These are phyloP conservation scores for Pontederia crassipes DNA, from an alignment of 176 grass and related monocot species.

Conservation along the genomic window DNA sequence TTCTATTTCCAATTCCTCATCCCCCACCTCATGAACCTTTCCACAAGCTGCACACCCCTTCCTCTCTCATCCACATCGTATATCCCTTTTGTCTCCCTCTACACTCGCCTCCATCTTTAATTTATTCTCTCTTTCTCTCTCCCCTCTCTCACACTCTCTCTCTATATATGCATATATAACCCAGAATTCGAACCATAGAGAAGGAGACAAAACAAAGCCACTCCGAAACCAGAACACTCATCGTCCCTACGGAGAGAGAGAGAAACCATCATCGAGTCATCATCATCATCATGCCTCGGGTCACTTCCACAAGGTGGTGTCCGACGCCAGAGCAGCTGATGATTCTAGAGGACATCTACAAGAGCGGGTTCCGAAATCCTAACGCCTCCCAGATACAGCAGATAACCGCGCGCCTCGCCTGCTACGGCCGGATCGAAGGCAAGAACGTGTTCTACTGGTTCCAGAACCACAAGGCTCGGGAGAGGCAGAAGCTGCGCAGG, in stretches of 20 bases:
- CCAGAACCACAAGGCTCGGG: constrained; percentile 48
- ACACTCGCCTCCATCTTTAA: background rate
- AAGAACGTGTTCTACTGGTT: constrained; percentile 61
- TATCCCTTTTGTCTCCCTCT: background rate
- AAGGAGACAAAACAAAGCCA: background rate
- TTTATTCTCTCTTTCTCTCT: constrained; percentile 38
- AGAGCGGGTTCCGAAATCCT: constrained; percentile 59
- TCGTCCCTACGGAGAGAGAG: background rate
- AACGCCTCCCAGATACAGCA: constrained; percentile 86
- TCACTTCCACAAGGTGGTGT: constrained; percentile 74
- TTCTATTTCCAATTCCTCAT: background rate
- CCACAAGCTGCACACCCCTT: too few relatives aligned
- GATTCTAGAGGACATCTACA: constrained; percentile 90
- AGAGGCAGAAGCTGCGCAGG: constrained; percentile 74
- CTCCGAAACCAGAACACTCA: too few relatives aligned
- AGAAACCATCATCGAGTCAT: background rate
- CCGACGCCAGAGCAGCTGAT: constrained; percentile 93
- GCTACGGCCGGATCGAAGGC: constrained; percentile 52
- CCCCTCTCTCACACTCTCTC: too few relatives aligned
- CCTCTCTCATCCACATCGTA: background rate
- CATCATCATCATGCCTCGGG: constrained; percentile 7
- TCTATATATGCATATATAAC: background rate
- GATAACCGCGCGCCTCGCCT: constrained; percentile 72
- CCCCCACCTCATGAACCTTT: constrained; percentile 19
- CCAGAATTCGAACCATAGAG: background rate